Conservation (phyloP, 2,329 filamentous ascomycete species). For the Neophaeococcomyces mojaviensis region DNA sequence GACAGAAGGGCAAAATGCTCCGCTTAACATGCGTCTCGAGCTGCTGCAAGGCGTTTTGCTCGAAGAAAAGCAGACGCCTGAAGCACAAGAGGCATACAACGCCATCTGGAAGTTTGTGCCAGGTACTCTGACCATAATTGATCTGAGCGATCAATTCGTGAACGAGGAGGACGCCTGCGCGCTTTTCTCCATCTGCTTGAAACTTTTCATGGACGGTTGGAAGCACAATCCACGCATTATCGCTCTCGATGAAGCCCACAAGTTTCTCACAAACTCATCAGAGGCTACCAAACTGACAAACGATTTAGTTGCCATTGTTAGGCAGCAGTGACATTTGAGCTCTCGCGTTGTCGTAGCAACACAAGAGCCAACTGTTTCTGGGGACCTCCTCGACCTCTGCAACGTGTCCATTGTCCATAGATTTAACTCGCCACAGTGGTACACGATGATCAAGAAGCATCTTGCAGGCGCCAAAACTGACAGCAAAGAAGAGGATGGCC, state of each 20-base stretch:
- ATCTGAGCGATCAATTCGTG: slow-evolving; percentile 66
- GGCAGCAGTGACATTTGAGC: slow-evolving; percentile 63
- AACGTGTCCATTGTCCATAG: slow-evolving; percentile 65
- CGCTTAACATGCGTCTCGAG: slow-evolving; percentile 54
- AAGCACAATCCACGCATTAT: slow-evolving; percentile 50
- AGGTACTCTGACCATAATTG: slow-evolving; percentile 57
- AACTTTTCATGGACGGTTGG: slow-evolving; percentile 55
- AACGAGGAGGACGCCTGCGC: slow-evolving; percentile 59
- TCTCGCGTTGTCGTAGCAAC: slow-evolving; percentile 64
- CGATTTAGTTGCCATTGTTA: slow-evolving; percentile 54
- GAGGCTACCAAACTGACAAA: slow-evolving; percentile 55
- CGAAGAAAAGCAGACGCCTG: slow-evolving; percentile 2
- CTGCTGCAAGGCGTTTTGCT: slow-evolving; percentile 58
- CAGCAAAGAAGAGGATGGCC: slow-evolving; percentile 10
- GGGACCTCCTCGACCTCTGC: slow-evolving; percentile 62
- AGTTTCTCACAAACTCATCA: slow-evolving; percentile 56
- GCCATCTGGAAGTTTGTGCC: slow-evolving; percentile 29
- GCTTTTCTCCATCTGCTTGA: slow-evolving; percentile 65
- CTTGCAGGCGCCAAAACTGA: slow-evolving; percentile 37
- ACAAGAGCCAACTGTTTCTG: slow-evolving; percentile 67
- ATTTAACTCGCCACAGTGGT: slow-evolving; percentile 62
- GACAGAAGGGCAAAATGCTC: slow-evolving; percentile 41
- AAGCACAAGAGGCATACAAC: not conserved
- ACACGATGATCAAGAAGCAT: slow-evolving; percentile 38
- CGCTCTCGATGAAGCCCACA: slow-evolving; percentile 71